Base-by-base conservation (phyloP, 257 asterid species). In the Ophiorrhiza pumila region DNA sequence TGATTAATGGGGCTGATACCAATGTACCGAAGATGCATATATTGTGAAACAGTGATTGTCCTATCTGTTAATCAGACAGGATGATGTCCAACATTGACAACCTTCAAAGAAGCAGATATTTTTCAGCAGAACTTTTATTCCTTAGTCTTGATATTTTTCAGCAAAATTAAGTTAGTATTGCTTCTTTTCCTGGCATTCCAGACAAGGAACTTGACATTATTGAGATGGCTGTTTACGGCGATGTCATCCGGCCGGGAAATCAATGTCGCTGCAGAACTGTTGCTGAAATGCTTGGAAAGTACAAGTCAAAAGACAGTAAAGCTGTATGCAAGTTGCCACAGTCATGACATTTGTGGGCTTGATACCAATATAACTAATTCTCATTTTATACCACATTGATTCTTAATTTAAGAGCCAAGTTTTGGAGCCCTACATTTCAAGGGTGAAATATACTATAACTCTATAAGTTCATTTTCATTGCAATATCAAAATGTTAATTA, bases 201-300 rank as follows among this genome's bases (percentile, higher is more conserved):
- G 97, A 87, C 74, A 91, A 79, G 83, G 98, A 91, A 84, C 95
- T 93, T 5, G 98, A 92, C 73, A 52, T 89, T 52, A 82, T 91
- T 25, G 98, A 92, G 84, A 92, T 92, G 98, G 97, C 97, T 14
- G 97, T 92, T 31, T 92, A 92, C 43, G 96, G 98, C 39, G 98
- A 92, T 37, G 95, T 90, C n/a, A 62, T 87, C n/a, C 86, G 98
- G 73, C 98, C 98, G 22, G 97, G 96, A 80, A 88, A 92, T 20
- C 90, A 89, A 69, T 93, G 98, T 29, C 95, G 96, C 31, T 93
- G 98, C 82, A 85, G 87, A 83, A 91, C 96, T 32, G 86, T 91
- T 47, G 98, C 93, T 63, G 98, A 93, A 83, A 80, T 88, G 89
- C 93, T 93, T 25, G 98, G 98, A 5, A 80, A 84, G 61, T 79